Conservation (phyloP, 2,329 filamentous ascomycete species). For the Fusarium nygamai region DNA sequence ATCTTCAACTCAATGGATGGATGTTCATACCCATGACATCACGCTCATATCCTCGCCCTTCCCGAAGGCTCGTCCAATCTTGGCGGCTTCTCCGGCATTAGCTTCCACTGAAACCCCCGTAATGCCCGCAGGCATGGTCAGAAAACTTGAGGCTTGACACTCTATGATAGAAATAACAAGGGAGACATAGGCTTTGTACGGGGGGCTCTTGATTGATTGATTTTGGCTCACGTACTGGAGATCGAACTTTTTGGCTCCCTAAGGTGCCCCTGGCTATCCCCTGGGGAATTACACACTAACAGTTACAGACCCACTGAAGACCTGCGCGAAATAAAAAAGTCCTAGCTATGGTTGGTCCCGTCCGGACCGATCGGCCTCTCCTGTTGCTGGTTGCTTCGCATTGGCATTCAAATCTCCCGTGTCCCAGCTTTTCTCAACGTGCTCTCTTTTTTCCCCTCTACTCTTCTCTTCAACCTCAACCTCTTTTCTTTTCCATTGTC, state of each 20-base stretch:
- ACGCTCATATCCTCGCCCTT: not conserved
- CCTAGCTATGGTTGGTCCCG: conserved; percentile 37
- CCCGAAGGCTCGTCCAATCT: conserved; percentile 3
- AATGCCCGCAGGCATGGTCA: not conserved
- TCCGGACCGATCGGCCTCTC: conserved; percentile 32
- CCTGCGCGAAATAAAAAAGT: conserved; percentile 36
- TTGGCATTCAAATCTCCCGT: conserved; percentile 24
- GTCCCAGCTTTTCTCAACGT: conserved; percentile 6
- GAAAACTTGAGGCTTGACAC: not conserved
- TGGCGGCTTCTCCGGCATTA: conserved; percentile 21
- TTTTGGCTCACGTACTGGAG: too few species aligned
- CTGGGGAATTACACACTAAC: conserved; percentile 16
- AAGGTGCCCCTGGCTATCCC: conserved; percentile 25
- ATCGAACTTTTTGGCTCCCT: not conserved
- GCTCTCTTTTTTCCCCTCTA: not conserved
- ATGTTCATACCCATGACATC: conserved; percentile 13
- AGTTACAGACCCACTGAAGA: conserved; percentile 11
- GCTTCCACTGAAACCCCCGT: conserved; percentile 22
- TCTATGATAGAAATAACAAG: not conserved
- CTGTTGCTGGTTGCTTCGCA: conserved; percentile 14
- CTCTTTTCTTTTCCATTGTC: conserved; percentile 6
- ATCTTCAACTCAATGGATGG: not conserved
- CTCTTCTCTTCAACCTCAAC: not conserved
- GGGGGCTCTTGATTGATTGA: not conserved
- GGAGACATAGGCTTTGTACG: fast-evolving